Base-by-base conservation (phyloP, 176 grass and related monocot species). In the Rhynchospora tenuis region DNA sequence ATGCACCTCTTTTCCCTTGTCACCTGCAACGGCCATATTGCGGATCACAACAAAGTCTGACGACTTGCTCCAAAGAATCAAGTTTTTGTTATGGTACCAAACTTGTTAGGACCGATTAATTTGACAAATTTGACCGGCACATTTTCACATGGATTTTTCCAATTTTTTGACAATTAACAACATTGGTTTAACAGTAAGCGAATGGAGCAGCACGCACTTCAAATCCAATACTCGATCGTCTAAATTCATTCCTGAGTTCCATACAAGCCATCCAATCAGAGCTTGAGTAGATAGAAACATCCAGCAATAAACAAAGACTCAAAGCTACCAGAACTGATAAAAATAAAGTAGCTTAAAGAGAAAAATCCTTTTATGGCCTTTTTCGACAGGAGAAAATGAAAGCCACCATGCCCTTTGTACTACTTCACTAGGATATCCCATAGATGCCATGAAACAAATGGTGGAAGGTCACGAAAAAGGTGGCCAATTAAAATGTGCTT, bases 371-470 rank as follows among this genome's bases (percentile, higher is more conserved):
- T 81, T 85, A 83, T 87, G 20, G 78, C 1, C 29, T 72, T 56
- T 71, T 46, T 46, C 63, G 63, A 80, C 56, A 84, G 64, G 14
- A 42, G 11, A 78, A 78, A 76, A 86, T 54, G 80, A 86, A 79
- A 78, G 11, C 77, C 76, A 85, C 52, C 46, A 71, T 22, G 55
- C 16, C 50, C 61, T 44, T 52, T 47, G 52, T 88, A 62, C 45
- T 47, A 62, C 16, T 73, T 80, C 73, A 0, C 14, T 43, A 64
- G 87, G 58, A 89, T 89, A 89, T 89, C 87, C 87, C 55, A 28
- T 51, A 89, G 87, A 88, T 88, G 82, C 87, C 87, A 88, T 71
- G 68, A n/a, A 88, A 84, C 13, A 65, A 87, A 24, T 52, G 31
- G 44, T 42, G 28, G 82, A 23, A 46, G 17, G 15, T 85, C 33